A percentile compares a stretch with the other conserved stretches of the same genome.
These are phyloP conservation scores for Boletus coccyginus DNA, from an alignment of 768 basidiomycete genomes.

Conservation along the genomic window DNA sequence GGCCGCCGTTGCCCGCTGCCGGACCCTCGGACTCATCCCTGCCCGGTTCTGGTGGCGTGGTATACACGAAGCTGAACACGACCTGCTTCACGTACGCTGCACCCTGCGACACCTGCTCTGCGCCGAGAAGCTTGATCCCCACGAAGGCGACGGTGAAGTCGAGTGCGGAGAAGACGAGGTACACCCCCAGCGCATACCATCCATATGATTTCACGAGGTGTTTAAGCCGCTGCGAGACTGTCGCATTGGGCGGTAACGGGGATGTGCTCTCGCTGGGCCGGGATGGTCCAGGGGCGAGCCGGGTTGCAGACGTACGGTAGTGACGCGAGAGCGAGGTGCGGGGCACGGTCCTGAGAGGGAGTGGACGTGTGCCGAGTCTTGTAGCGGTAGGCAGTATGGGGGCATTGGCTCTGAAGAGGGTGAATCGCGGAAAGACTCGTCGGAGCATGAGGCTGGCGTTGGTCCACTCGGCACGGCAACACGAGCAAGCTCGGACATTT, in stretches of 20 bases:
- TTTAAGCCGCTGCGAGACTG: conserved; percentile 71
- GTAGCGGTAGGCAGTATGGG: conserved; percentile 50
- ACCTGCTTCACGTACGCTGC: conserved; percentile 55
- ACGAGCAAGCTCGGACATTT: neutral
- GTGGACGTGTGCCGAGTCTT: conserved; percentile 31
- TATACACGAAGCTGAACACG: conserved; percentile 43
- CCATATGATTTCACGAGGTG: conserved; percentile 90
- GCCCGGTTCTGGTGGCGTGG: conserved; percentile 63
- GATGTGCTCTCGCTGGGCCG: conserved; percentile 6
- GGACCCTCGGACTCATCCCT: conserved; percentile 57
- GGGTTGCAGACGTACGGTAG: conserved; percentile 48
- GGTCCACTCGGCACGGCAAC: neutral
- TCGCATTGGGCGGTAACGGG: conserved; percentile 45
- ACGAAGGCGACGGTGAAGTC: conserved; percentile 87
- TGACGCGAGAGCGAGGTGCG: conserved; percentile 35
- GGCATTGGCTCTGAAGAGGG: conserved; percentile 44
- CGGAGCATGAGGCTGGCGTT: conserved; percentile 29
- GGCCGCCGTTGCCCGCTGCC: conserved; percentile 37
- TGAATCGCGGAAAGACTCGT: conserved; percentile 43
- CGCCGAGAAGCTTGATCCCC: conserved; percentile 82
- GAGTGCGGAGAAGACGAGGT: conserved; percentile 65
- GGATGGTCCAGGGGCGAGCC: conserved; percentile 38
- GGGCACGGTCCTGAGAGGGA: neutral
- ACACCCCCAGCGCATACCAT: conserved; percentile 94
- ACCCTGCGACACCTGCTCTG: conserved; percentile 80